Base-by-base conservation (phyloP, 2,329 filamentous ascomycete genomes). In the Pyrenophora seminiperda region DNA sequence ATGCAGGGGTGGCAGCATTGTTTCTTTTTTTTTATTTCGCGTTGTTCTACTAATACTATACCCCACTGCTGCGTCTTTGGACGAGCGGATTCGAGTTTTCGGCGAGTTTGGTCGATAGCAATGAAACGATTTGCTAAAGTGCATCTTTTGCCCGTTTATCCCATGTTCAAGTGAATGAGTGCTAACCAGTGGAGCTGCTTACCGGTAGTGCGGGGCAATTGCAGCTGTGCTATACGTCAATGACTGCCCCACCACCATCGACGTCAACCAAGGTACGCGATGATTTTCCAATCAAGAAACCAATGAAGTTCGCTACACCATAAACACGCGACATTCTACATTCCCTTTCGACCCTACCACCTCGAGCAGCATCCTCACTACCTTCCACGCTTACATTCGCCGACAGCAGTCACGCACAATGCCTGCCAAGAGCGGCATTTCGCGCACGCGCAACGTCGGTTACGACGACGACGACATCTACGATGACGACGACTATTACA, bases 381-480 rank as follows among this genome's bases (percentile, higher is more conserved):
- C 20, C 20, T 27, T 34, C 19, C 15, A 14, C 15, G n/a, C 33
- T 7, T 7, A 22, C 40, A 18, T 5, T 5, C 24, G 4, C 5
- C 7, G 17, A 3, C 17, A 32, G 27, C 30, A 13, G 27, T 5
- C 18, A 22, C 24, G 14, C 19, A 24, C 24, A 15, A 71, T 72
- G 68, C 64, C 66, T 14, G 62, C 67, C 7, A 76, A 75, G 64
- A 62, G 66, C 27, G 70, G 72, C 36, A 66, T 72, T 51, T 75
- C 75, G 34, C 71, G 77, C 62, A 72, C 77, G 42, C 77, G 78
- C 59, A 77, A 76, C 45, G 63, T 80, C 31, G 73, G 68, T 48
- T 79, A 78, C 58, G 76, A 79, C 41, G 76, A 77, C 20, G 78
- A 81, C 55, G 81, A 84, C 56, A 54, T 80, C 11, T 80, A 81